Conservation (phyloP, 2,329 filamentous ascomycete species). For the Periconia digitata region DNA sequence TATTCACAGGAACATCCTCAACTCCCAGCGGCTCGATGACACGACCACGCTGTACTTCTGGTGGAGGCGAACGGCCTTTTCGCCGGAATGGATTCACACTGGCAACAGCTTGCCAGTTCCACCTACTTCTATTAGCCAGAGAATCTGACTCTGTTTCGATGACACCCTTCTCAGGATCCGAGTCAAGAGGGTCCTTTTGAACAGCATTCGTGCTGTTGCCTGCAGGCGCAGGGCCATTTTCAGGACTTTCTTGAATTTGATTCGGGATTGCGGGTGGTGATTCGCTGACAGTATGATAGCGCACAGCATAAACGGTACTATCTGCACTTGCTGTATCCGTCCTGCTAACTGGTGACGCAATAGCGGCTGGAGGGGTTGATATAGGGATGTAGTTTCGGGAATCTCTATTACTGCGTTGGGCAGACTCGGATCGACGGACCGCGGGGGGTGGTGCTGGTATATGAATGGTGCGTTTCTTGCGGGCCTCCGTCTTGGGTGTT, state of each 20-base stretch:
- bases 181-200: constrained; percentile 6
- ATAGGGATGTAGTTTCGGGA: constrained; percentile 34
- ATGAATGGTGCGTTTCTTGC: constrained; percentile 35
- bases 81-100: constrained; percentile 59
- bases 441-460: constrained; percentile 35
- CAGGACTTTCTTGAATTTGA: constrained; percentile 19
- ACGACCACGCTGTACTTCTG: constrained; percentile 60
- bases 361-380: constrained; percentile 46
- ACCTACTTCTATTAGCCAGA: constrained; percentile 26
- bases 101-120: constrained; percentile 54
- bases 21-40: constrained; percentile 48
- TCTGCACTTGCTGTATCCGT: constrained; percentile 63
- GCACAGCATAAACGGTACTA: constrained; percentile 65
- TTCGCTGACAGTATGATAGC: constrained; percentile 60
- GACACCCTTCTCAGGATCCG: constrained; percentile 34
- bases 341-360: constrained; percentile 60
- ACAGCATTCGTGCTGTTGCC: constrained; percentile 6
- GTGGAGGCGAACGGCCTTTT: constrained; percentile 59
- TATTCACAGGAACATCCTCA: constrained; percentile 36
- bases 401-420: constrained; percentile 22
- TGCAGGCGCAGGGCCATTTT: constrained; percentile 8
- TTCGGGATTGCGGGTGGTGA: constrained; percentile 21
- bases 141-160: constrained; percentile 14
- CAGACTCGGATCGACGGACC: constrained; percentile 30
- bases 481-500: constrained; percentile 27